These are phyloP conservation scores for Penicillium longicatenatum DNA, from an alignment of 495 filamentous ascomycete genomes.

Conservation along the genomic window DNA sequence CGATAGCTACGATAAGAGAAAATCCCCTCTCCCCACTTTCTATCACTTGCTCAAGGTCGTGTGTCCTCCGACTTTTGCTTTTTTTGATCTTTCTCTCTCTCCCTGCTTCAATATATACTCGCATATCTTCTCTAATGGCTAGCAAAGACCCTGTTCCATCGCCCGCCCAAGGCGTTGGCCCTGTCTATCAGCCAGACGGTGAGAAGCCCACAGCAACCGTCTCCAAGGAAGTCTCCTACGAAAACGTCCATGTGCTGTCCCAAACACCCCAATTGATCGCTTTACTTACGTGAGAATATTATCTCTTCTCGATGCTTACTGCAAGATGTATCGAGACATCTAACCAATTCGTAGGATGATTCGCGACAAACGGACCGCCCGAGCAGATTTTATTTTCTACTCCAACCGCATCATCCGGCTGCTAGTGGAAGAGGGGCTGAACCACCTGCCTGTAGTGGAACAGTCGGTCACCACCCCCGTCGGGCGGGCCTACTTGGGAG, in stretches of 20 bases:
- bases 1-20: constrained; percentile 22
- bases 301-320: background rate
- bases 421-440: constrained; percentile 96
- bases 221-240: constrained; percentile 76
- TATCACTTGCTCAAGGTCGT: background rate
- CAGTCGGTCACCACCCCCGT: constrained; percentile 89
- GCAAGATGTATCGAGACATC: background rate
- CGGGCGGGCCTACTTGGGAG: constrained; percentile 83
- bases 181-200: constrained; percentile 71
- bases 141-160: constrained; percentile 43
- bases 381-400: constrained; percentile 98
- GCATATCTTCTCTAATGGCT: no score
- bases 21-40: constrained; percentile 18
- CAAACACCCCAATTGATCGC: constrained; percentile 98
- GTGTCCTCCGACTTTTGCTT: background rate
- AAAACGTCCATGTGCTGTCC: constrained; percentile 85
- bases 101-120: no score
- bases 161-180: constrained; percentile 74
- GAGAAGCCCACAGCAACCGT: constrained; percentile 90
- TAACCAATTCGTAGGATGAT: constrained; percentile 72
- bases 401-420: constrained; percentile 97
- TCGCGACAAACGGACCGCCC: constrained; percentile 80
- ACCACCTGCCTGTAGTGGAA: constrained; percentile 89
- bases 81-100: background rate
- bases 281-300: constrained; percentile 80